These are phyloP conservation scores for Cryptococcus sp. DNA, from an alignment of 1,284 basidiomycete species.

Conservation along the genomic window DNA sequence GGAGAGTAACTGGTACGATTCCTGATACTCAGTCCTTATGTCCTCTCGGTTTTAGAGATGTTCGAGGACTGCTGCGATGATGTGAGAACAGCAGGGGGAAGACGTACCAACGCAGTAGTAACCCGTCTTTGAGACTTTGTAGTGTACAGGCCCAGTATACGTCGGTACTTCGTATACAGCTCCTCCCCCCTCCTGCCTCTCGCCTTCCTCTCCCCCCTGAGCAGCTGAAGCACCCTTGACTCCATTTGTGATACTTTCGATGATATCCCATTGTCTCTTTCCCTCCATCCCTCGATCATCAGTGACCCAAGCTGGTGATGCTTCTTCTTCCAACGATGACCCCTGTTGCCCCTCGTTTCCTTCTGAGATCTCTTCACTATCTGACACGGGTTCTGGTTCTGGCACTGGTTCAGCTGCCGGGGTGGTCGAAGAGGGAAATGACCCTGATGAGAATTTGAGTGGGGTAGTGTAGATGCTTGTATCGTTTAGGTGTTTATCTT, in stretches of 20 bases:
- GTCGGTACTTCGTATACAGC: conserved; percentile 13
- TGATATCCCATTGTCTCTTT: conserved; percentile 9
- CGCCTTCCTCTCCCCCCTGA: neutral
- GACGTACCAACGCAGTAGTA: conserved; percentile 89
- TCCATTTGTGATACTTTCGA: conserved; percentile 11
- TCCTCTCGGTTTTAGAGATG: no score
- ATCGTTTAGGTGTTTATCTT: conserved; percentile 57
- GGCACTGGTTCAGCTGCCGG: conserved; percentile 2
- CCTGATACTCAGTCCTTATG: conserved; percentile 51
- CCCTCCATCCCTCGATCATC: conserved; percentile 4
- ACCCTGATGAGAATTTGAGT: conserved; percentile 34
- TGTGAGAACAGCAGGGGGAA: neutral
- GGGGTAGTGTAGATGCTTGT: conserved; percentile 55
- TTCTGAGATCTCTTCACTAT: conserved; percentile 11
- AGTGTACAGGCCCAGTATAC: conserved; percentile 54
- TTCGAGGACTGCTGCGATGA: no score
- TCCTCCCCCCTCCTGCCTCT: neutral
- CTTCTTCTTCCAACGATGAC: conserved; percentile 8
- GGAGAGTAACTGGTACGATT: conserved; percentile 74
- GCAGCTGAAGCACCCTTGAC: neutral
- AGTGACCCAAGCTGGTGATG: conserved; percentile 1
- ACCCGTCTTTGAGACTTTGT: conserved; percentile 78
- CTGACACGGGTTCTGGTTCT: conserved; percentile 2
- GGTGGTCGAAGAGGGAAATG: conserved; percentile 11
- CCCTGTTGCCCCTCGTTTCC: conserved; percentile 9